These are phyloP conservation scores for Leucaena leucocephala DNA, from an alignment of 306 rosid species.

Conservation along the genomic window DNA sequence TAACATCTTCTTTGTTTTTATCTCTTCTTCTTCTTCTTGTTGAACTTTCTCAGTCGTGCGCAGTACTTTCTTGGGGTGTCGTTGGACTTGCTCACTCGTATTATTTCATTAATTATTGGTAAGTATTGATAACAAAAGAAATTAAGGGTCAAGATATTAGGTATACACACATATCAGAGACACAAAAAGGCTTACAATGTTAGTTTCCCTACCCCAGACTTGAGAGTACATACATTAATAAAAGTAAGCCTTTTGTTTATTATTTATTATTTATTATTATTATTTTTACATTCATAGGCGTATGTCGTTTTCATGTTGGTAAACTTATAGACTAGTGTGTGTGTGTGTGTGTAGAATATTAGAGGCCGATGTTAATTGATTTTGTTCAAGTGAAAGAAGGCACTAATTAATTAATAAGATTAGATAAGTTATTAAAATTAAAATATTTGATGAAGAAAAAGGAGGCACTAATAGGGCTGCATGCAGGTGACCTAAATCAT, in stretches of 20 bases:
- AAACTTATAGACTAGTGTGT: conserved; percentile 25
- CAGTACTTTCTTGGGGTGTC: neutral
- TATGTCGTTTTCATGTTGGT: conserved; percentile 53
- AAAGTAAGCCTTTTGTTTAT: no score
- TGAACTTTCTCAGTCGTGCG: neutral
- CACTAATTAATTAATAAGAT: no score
- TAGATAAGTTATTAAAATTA: no score
- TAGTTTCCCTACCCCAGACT: conserved; percentile 79
- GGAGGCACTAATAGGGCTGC: conserved; percentile 45
- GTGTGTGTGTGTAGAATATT: neutral
- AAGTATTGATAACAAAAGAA: no score
- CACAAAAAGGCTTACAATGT: conserved; percentile 55
- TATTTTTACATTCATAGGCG: no score
- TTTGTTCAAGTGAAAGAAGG: conserved; percentile 1
- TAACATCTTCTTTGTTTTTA: no score
- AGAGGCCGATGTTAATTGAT: neutral
- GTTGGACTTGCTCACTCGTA: conserved; percentile 36
- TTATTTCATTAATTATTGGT: neutral
- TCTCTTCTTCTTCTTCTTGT: neutral
- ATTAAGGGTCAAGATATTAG: conserved; percentile 62
- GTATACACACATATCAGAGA: conserved; percentile 36
- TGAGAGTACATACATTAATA: neutral
- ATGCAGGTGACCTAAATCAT: conserved; percentile 57
- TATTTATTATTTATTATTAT: neutral
- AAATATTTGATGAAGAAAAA: conserved; percentile 10